Base-by-base conservation (phyloP, 192 early-diverging fungal species). In the Kickxella alabastrina region DNA sequence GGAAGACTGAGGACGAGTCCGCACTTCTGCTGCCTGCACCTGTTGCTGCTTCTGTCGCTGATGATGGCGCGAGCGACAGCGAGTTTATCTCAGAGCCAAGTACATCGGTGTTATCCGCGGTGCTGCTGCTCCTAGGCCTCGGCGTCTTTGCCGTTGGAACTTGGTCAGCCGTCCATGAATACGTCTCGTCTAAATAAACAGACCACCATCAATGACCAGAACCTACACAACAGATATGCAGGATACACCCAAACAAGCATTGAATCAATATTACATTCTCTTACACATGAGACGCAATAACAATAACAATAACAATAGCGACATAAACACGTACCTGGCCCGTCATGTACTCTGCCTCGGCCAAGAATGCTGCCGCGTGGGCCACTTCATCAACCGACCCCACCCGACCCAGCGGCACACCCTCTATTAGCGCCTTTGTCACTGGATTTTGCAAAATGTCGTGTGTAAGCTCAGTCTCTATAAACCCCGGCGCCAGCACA, bases 401-500 rank as follows among this genome's bases (percentile, higher is more conserved):
- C 0, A 59, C 26, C 2, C 25, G 5, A 13, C 47, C 31, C 36
- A 75, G 10, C 27, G 72, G 61, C 2, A 68, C 54, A 10, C 35
- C n/a, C 4, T 58, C 57, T 10, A 75, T 2, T 42, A 75, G 41
- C 25, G 41, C 35, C 25, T 31, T 53, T 1, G 65, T 68, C 13
- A 32, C 54, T 3, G 36, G 18, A 12, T 49, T 46, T 5, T 54
- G 38, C 0, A 53, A 1, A 1, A 65, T 25, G 2, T 13, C 27
- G 1, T 43, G 35, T 2, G 72, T 75, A 27, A 75, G 47, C 23
- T 75, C 65, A 1, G 93, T 93, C 6, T 82, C 82, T 34, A 92
- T 88, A 57, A 86, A 93, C 32, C 93, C 93, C 29, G 93, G 93
- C 9, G 90, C 85, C 62, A 95, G 81, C 5, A 80, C 79, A 75